Evolutionary conservation across 441 rosid species (phyloP), one percentile per base, ranked within the genome.

Genomic region (Metrosideros polymorpha): DNA sequence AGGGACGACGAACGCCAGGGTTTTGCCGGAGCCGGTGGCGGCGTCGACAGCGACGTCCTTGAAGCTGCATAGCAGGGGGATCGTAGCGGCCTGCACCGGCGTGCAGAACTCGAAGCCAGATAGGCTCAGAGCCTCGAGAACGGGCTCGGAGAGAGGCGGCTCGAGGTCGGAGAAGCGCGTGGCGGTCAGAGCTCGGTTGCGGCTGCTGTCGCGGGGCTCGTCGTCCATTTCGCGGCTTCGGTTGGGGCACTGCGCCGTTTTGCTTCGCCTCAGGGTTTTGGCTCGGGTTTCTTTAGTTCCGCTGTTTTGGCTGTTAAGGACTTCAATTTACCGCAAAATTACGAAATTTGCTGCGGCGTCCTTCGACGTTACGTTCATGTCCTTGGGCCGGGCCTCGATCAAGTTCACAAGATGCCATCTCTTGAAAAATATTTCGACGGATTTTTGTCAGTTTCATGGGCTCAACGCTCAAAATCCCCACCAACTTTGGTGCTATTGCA

Each of bases 31-130:
- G 86, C 99, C 99, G 53, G 98, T 95, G 90, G 97, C 96, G 50
- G 99, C 99, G 88, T 97, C 99, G 85, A 96, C 98, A 42, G 95
- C 93, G 4, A 97, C 99, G 89, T 98, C 99, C 91, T 95, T 98
- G 92, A 90, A 90, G 90, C 91, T 87, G 90, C 98, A 96, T 51
- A 97, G 94, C 76, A 97, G 88, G 27, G 99, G 99, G 82, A 97
- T 95, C 9, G 98, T 92, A 56, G 95, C 94, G 43, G 94, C 96
- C 89, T 96, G 99, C 86, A 97, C 99, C 24, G 98, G 98, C 35
- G 98, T 96, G 91, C 99, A 96, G 88, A 91, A 94, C 29, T 94
- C 90, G 89, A 97, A 97, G 49, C 95, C 94, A 43, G 92, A 85
- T 25, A 63, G 83, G n/a, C 83, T 27, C 25, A 97, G 92, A 27